Evolutionary conservation across 2,329 filamentous ascomycete genomes (phyloP).

Genomic region (Arthrobotrys megalospora): DNA sequence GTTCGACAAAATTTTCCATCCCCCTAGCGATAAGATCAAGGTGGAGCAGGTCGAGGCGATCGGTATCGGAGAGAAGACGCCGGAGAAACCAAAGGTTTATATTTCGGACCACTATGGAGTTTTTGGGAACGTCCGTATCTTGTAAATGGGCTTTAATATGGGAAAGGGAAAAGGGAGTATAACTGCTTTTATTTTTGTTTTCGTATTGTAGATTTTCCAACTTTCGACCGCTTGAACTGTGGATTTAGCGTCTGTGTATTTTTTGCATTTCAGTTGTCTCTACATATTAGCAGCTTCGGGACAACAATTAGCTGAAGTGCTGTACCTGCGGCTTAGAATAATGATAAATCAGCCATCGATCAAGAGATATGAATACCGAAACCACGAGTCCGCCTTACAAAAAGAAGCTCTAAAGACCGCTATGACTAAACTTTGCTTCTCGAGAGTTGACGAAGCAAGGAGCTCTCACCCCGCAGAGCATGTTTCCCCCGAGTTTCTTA

Average conservation of each 20-base stretch:
- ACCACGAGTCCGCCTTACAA: background rate
- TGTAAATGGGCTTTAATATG: constrained; percentile 3
- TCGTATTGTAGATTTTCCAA: background rate
- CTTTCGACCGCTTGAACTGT: background rate
- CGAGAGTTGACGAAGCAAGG: background rate
- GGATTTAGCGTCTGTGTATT: constrained; percentile 24
- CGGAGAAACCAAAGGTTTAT: constrained; percentile 38
- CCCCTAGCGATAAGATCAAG: constrained; percentile 42
- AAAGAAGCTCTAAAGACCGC: background rate
- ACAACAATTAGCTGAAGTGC: background rate
- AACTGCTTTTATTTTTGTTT: constrained; percentile 8
- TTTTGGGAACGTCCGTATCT: constrained; percentile 47
- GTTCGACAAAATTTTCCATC: constrained; percentile 57
- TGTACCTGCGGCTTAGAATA: constrained; percentile 8
- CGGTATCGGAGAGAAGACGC: constrained; percentile 51
- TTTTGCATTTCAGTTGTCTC: background rate
- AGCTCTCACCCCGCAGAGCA: too few species aligned
- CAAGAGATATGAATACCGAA: background rate
- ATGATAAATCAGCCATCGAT: constrained; percentile 16
- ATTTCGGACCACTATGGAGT: constrained; percentile 59
- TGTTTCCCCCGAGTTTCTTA: too few species aligned
- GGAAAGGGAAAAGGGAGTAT: background rate
- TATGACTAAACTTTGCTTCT: background rate
- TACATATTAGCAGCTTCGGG: background rate
- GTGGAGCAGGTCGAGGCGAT: constrained; percentile 50